A percentile compares a stretch with the other conserved stretches of the same genome.
These are phyloP conservation scores for Trichoderma sp. DNA, from an alignment of 2,329 filamentous ascomycete species.

Conservation along the genomic window DNA sequence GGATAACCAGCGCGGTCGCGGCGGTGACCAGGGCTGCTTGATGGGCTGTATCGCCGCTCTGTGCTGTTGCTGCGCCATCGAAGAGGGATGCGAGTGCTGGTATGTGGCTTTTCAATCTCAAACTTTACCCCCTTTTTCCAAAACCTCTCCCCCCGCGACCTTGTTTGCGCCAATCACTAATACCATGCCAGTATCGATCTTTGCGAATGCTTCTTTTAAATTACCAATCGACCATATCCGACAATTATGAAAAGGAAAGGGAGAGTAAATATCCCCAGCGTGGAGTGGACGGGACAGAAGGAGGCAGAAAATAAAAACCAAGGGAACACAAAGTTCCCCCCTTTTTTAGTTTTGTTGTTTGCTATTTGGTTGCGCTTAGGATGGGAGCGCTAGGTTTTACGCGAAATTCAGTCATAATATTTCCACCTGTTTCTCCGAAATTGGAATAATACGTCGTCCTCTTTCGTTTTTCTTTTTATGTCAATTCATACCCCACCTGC, in stretches of 20 bases:
- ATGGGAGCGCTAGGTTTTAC: not conserved
- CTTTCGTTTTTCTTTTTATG: not conserved
- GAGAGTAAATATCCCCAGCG: not conserved
- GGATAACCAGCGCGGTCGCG: constrained; percentile 29
- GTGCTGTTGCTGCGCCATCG: constrained; percentile 50
- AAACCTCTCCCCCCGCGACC: not conserved
- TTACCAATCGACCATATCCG: not conserved
- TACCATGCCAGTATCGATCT: constrained; percentile 35
- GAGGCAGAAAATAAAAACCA: not conserved
- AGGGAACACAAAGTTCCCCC: not conserved
- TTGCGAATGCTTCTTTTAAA: constrained; percentile 41
- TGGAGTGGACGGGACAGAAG: not conserved
- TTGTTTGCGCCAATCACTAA: not conserved
- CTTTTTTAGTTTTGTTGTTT: not conserved
- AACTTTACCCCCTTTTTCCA: not conserved
- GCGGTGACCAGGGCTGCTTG: constrained; percentile 43
- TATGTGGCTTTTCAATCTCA: constrained; percentile 27
- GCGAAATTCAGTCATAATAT: not conserved
- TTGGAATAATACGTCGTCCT: not conserved
- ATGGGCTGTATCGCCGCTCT: constrained; percentile 47
- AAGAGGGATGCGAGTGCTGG: constrained; percentile 52
- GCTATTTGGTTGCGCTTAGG: not conserved
- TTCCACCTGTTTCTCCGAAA: not conserved
- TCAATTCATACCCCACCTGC: not conserved
- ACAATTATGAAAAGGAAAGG: not conserved